Evolutionary conservation across 2,329 filamentous ascomycete species (phyloP).

Genomic region (Trichoderma hamatum): DNA sequence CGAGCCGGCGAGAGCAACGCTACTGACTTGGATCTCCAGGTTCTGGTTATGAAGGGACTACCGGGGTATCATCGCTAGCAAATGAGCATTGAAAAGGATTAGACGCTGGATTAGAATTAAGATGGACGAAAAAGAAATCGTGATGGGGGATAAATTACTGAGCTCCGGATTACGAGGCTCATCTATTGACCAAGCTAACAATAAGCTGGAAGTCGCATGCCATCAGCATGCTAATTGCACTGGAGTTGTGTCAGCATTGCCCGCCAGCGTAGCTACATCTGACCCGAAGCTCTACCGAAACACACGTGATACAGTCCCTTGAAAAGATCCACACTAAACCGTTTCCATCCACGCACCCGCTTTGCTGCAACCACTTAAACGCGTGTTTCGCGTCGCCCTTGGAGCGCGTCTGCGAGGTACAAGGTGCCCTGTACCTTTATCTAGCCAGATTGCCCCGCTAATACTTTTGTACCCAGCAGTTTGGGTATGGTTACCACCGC

Average conservation of each 20-base stretch:
- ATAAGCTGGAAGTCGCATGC: slow-evolving; percentile 15
- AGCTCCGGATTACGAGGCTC: not conserved
- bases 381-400: slow-evolving; percentile 34
- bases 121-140: not conserved
- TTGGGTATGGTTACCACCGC: not conserved
- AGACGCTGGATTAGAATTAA: slow-evolving; percentile 13
- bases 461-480: slow-evolving; percentile 6
- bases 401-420: slow-evolving; percentile 25
- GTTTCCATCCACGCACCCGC: not conserved
- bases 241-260: not conserved
- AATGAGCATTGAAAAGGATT: slow-evolving; percentile 14
- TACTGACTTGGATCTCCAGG: slow-evolving; percentile 22
- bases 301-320: slow-evolving; percentile 22
- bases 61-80: slow-evolving; percentile 52
- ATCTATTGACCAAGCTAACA: slow-evolving; percentile 9
- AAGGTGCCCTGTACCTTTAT: not conserved
- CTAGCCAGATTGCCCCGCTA: slow-evolving; percentile 30
- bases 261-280: not conserved
- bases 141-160: not conserved
- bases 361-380: slow-evolving; percentile 38
- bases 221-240: not conserved
- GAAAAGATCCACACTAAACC: not conserved
- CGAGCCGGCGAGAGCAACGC: slow-evolving; percentile 3
- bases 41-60: slow-evolving; percentile 2
- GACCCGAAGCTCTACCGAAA: slow-evolving; percentile 9